A percentile compares a stretch with the other conserved stretches of the same genome.
phyloP scores from a whole-genome alignment of 2,329 filamentous ascomycete genomes.

The Trichoderma sp. region DNA sequence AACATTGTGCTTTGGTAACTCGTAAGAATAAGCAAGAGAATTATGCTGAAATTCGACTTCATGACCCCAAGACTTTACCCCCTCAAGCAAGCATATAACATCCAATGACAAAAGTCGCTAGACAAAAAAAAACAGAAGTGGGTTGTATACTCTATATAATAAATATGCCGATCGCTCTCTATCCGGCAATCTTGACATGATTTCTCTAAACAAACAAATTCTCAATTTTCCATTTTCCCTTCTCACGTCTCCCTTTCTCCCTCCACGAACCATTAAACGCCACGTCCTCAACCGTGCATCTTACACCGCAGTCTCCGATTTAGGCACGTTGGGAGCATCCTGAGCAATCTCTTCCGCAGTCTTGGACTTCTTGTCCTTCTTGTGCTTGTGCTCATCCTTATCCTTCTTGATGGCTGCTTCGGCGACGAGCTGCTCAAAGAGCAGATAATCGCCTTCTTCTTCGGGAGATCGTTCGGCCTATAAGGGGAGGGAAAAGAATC shows the following conservation, averaged over 20 bases:
- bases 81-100: background rate
- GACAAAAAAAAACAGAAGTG: slow-evolving; percentile 10
- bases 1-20: background rate
- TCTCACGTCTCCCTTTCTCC: background rate
- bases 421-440: slow-evolving; percentile 95
- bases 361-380: slow-evolving; percentile 47
- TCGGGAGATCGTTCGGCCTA: slow-evolving; percentile 87
- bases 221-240: background rate
- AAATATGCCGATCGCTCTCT: slow-evolving; percentile 17
- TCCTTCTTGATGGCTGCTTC: slow-evolving; percentile 96
- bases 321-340: slow-evolving; percentile 28
- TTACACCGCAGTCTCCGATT: slow-evolving; percentile 13
- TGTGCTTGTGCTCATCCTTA: slow-evolving; percentile 63
- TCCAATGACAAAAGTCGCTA: background rate
- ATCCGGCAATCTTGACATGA: slow-evolving; percentile 18
- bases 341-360: slow-evolving; percentile 28
- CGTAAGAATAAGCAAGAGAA: background rate
- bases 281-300: background rate
- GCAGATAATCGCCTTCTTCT: slow-evolving; percentile 98
- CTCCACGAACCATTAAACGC: background rate
- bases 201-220: slow-evolving; percentile 16
- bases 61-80: background rate
- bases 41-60: background rate
- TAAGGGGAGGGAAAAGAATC: background rate
- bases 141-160: slow-evolving; percentile 18